phyloP scores from a whole-genome alignment of 2,329 filamentous ascomycete genomes.

The Triangularia setosa region DNA sequence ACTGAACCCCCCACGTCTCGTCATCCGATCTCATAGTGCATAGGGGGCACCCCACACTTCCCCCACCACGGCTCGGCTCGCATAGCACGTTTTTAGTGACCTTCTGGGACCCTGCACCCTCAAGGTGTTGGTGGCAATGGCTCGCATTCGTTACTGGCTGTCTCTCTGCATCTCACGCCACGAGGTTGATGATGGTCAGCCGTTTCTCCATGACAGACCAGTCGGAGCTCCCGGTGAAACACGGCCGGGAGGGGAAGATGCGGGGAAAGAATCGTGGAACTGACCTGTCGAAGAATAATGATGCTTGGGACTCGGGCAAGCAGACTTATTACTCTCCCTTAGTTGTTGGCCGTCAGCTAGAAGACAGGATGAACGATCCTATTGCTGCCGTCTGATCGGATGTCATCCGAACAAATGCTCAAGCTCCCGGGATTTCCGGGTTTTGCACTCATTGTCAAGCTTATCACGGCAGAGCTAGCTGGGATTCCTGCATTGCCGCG shows the following conservation, averaged over 20 bases:
- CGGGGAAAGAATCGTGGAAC: background rate
- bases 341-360: background rate
- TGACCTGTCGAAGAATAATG: too few relatives aligned
- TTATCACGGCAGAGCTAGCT: slow-evolving; percentile 20
- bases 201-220: background rate
- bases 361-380: background rate
- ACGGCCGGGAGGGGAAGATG: background rate
- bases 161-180: background rate
- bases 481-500: slow-evolving; percentile 14
- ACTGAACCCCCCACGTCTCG: background rate
- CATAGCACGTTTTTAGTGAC: background rate
- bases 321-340: too few relatives aligned
- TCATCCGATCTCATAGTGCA: background rate
- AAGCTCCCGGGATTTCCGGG: background rate
- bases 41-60: background rate
- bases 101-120: background rate
- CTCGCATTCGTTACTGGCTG: background rate
- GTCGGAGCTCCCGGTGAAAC: background rate
- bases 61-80: slow-evolving; percentile 4
- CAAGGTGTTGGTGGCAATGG: background rate
- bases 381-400: background rate
- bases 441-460: slow-evolving; percentile 1
- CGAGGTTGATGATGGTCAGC: background rate
- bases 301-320: background rate
- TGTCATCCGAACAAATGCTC: background rate